phyloP scores from a whole-genome alignment of 306 rosid species.

The Trifolium fragiferum region DNA sequence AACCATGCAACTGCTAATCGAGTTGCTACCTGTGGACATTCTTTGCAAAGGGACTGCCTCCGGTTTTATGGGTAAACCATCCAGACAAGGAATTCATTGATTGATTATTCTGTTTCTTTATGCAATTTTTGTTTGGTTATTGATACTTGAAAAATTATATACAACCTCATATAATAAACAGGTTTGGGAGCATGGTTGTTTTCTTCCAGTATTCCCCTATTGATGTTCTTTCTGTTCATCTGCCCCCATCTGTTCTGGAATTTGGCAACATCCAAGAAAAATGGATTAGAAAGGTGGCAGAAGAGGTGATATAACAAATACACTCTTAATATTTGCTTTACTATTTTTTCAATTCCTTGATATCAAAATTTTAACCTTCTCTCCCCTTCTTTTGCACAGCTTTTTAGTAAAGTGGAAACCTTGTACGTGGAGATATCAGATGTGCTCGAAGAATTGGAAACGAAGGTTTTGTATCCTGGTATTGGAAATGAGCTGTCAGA shows the following conservation, averaged over 20 bases:
- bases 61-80: constrained; percentile 88
- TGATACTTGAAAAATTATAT: constrained; percentile 40
- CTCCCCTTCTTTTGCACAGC: constrained; percentile 52
- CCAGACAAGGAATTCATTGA: constrained; percentile 2
- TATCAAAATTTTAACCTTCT: constrained; percentile 34
- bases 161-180: constrained; percentile 47
- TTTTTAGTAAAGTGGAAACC: constrained; percentile 70
- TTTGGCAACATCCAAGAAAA: constrained; percentile 74
- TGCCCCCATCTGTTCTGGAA: constrained; percentile 85
- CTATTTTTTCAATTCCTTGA: constrained; percentile 28
- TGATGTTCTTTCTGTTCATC: constrained; percentile 81
- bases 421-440: constrained; percentile 76
- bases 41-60: constrained; percentile 97
- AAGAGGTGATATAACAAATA: constrained; percentile 61
- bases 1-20: constrained; percentile 99
- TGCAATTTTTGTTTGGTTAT: constrained; percentile 31
- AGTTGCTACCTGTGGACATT: constrained; percentile 95
- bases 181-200: constrained; percentile 97
- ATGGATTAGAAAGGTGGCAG: constrained; percentile 79
- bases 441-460: constrained; percentile 69
- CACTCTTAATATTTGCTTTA: constrained; percentile 31
- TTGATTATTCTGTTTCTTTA: constrained; percentile 20
- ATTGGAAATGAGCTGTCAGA: constrained; percentile 55
- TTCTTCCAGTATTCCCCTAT: constrained; percentile 92
- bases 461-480: constrained; percentile 52